These are phyloP conservation scores for Phylloporus sp. DNA, from an alignment of 768 basidiomycete genomes.

Conservation along the genomic window DNA sequence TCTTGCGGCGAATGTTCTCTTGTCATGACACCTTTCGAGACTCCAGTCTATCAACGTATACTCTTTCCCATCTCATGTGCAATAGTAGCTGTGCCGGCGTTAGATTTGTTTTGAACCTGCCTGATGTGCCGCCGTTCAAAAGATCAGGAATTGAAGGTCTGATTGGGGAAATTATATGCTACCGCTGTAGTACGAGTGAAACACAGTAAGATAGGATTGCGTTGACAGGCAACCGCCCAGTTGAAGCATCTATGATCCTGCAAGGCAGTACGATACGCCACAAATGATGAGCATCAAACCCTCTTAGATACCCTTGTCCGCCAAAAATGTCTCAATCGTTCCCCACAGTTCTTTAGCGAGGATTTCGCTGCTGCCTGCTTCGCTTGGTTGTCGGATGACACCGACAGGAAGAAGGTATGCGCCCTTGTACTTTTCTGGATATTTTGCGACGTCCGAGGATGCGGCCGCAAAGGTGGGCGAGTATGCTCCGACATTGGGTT, in stretches of 20 bases:
- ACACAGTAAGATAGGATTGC: neutral
- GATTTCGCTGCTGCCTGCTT: slow-evolving; percentile 15
- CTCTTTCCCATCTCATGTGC: too few species aligned
- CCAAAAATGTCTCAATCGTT: slow-evolving; percentile 25
- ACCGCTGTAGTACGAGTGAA: neutral
- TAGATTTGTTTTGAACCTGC: neutral
- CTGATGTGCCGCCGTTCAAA: neutral
- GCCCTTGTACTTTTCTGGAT: slow-evolving; percentile 28
- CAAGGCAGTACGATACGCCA: neutral
- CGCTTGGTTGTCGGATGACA: slow-evolving; percentile 9
- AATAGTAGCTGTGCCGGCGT: too few species aligned
- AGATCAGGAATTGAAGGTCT: neutral
- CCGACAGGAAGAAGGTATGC: slow-evolving; percentile 29
- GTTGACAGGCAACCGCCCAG: neutral
- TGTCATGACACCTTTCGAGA: too few species aligned
- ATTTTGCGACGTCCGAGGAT: slow-evolving; percentile 17
- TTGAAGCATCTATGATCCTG: neutral
- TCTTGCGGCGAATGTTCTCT: too few species aligned
- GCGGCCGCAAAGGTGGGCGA: slow-evolving; percentile 30
- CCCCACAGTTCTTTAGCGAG: slow-evolving; percentile 29
- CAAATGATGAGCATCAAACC: neutral
- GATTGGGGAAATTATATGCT: neutral
- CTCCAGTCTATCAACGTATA: too few species aligned
- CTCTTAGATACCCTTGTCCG: slow-evolving; percentile 18
- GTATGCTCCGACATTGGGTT: slow-evolving; percentile 24